Conservation (phyloP, 805 yeast species). For the Geotrichum ghanense region DNA sequence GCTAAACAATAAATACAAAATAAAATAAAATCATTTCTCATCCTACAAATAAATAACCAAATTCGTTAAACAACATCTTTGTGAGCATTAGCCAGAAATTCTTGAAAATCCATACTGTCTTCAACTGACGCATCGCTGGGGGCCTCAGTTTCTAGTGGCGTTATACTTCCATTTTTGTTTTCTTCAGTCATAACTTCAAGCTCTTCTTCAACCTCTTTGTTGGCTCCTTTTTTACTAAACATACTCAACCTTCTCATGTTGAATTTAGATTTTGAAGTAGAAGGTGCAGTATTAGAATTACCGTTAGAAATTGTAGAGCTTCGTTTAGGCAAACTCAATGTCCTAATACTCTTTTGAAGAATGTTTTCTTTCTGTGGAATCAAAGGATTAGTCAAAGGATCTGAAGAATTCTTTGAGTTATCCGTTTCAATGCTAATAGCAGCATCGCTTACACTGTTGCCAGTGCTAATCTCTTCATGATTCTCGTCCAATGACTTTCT, state of each 20-base stretch:
- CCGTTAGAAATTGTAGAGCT: slow-evolving; percentile 7
- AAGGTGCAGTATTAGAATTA: slow-evolving; percentile 4
- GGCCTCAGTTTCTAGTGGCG: not conserved
- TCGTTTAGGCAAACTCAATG: slow-evolving; percentile 9
- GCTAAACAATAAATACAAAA: too few relatives aligned
- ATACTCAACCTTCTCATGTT: slow-evolving; percentile 15
- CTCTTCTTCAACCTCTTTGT: slow-evolving; percentile 10
- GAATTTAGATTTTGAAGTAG: slow-evolving; percentile 11
- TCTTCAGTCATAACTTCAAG: slow-evolving; percentile 8
- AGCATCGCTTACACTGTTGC: slow-evolving; percentile 6
- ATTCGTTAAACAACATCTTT: too few relatives aligned
- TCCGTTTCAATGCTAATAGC: slow-evolving; percentile 7
- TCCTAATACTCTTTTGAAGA: slow-evolving; percentile 17
- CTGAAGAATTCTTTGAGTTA: slow-evolving; percentile 8
- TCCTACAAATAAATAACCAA: too few relatives aligned
- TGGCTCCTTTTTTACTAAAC: slow-evolving; percentile 13
- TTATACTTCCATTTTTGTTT: slow-evolving; percentile 5
- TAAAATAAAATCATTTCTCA: too few relatives aligned
- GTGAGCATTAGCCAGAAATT: not conserved
- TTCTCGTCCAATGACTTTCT: not conserved
- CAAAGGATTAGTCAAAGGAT: not conserved
- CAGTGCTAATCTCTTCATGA: not conserved
- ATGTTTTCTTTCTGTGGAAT: slow-evolving; percentile 9
- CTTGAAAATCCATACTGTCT: not conserved
- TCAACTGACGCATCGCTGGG: not conserved